phyloP scores from a whole-genome alignment of 179 eudicot species.

The Beta lomatogona region DNA sequence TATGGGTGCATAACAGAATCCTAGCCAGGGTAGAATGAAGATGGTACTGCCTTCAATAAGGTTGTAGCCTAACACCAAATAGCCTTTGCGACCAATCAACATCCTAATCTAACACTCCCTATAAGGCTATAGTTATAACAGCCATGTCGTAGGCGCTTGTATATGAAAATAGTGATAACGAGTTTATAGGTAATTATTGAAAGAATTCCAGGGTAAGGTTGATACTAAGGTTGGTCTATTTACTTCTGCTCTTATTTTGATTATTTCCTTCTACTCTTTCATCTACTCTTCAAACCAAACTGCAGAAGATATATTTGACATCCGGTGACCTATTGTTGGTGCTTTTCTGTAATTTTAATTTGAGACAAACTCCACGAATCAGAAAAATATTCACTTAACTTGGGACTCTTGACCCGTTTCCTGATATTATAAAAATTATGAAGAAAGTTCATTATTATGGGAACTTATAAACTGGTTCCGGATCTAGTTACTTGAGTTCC shows the following conservation, averaged over 20 bases:
- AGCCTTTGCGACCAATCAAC: no score
- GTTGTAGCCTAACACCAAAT: no score
- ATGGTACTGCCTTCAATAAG: no score
- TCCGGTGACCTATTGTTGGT: background rate
- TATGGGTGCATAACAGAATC: no score
- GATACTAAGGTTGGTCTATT: constrained; percentile 55
- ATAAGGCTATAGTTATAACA: no score
- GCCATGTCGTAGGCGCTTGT: no score
- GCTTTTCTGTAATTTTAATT: background rate
- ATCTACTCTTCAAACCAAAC: no score
- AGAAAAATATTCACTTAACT: background rate
- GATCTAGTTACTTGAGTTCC: background rate
- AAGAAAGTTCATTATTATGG: background rate
- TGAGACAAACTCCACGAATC: background rate
- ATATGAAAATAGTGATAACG: no score
- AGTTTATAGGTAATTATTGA: no score
- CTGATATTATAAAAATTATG: background rate
- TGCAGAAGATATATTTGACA: background rate
- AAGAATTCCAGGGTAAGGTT: no score
- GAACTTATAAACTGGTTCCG: background rate
- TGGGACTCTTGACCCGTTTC: background rate
- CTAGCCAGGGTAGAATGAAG: no score
- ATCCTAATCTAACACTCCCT: no score
- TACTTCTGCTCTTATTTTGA: background rate
- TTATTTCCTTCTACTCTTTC: background rate